Evolutionary conservation across 2,329 filamentous ascomycete genomes (phyloP).

Genomic region (Colletotrichum euphorbiae): DNA sequence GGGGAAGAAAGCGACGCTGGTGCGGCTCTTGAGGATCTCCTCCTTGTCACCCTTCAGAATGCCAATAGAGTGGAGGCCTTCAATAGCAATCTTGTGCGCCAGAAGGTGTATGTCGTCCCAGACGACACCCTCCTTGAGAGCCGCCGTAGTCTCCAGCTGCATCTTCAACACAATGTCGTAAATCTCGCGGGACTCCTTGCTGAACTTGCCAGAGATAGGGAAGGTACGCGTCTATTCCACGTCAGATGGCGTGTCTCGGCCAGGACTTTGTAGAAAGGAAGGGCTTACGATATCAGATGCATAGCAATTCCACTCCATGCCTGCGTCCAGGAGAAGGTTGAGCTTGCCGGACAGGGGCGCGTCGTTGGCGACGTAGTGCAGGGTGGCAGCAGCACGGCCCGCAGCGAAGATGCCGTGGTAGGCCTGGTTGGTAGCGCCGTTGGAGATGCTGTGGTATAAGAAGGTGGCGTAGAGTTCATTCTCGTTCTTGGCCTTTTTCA

Average conservation of each 20-base stretch:
- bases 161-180: conserved; percentile 89
- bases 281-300: conserved; percentile 68
- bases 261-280: background rate
- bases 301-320: conserved; percentile 80
- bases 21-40: conserved; percentile 81
- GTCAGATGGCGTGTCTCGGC: conserved; percentile 48
- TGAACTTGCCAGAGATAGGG: conserved; percentile 80
- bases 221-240: conserved; percentile 81
- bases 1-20: conserved; percentile 91
- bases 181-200: conserved; percentile 75
- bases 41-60: conserved; percentile 76
- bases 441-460: conserved; percentile 78
- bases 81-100: conserved; percentile 85
- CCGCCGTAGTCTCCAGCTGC: conserved; percentile 81
- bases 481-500: conserved; percentile 78
- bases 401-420: conserved; percentile 89
- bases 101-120: conserved; percentile 87
- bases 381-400: conserved; percentile 82
- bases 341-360: conserved; percentile 76
- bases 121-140: conserved; percentile 77
- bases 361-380: conserved; percentile 89
- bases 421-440: conserved; percentile 83
- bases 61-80: conserved; percentile 80
- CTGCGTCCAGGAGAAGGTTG: conserved; percentile 87
- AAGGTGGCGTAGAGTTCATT: conserved; percentile 86